Evolutionary conservation across 1,284 basidiomycete genomes (phyloP).

Genomic region (Porodaedalea pini): DNA sequence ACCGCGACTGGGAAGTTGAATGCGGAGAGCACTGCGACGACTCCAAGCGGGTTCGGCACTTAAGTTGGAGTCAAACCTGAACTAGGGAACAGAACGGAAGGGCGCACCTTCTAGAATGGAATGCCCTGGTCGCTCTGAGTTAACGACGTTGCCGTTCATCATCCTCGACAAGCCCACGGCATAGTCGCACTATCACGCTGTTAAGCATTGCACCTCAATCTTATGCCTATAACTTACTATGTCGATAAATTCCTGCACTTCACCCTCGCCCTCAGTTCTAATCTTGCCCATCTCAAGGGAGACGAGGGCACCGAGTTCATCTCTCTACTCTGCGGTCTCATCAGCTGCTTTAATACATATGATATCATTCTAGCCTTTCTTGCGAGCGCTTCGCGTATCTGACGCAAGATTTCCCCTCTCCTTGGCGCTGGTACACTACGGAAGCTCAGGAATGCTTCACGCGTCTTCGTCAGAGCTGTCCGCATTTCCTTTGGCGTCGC

Average conservation of each 20-base stretch:
- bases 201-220: not conserved
- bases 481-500: conserved; percentile 70
- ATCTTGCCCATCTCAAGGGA: conserved; percentile 97
- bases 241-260: conserved; percentile 94
- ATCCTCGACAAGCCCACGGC: conserved; percentile 84
- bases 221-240: conserved; percentile 51
- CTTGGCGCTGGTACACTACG: conserved; percentile 81
- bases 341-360: not conserved
- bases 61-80: conserved; percentile 5
- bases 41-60: conserved; percentile 92
- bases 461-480: conserved; percentile 55
- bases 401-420: conserved; percentile 83
- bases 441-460: conserved; percentile 70
- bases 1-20: conserved; percentile 95
- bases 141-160: conserved; percentile 85
- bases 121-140: conserved; percentile 86
- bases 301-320: conserved; percentile 78
- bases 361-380: conserved; percentile 52
- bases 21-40: conserved; percentile 87
- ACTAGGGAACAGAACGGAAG: conserved; percentile 5
- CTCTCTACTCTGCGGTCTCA: conserved; percentile 45
- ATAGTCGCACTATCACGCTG: conserved; percentile 52
- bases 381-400: conserved; percentile 82
- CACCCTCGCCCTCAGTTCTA: conserved; percentile 85
- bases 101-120: conserved; percentile 77